Evolutionary conservation across 2,329 filamentous ascomycete genomes (phyloP).

Genomic region (Paecilomyces sp.): DNA sequence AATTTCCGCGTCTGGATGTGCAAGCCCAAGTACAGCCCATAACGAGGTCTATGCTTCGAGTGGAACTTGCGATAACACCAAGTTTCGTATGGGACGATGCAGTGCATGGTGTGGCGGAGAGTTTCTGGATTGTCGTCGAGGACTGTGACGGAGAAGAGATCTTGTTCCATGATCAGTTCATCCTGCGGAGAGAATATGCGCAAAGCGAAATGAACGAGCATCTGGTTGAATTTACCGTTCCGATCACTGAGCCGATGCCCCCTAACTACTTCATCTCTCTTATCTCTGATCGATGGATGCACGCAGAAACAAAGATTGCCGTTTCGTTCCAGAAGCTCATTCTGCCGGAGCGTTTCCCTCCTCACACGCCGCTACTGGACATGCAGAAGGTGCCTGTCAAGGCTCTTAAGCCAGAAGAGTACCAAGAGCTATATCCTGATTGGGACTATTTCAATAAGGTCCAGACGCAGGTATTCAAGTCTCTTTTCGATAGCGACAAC

Average conservation of each 20-base stretch:
- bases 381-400: conserved; percentile 85
- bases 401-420: conserved; percentile 80
- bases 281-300: conserved; percentile 96
- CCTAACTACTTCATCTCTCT: conserved; percentile 98
- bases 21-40: conserved; percentile 92
- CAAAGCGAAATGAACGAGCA: conserved; percentile 83
- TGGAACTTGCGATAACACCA: conserved; percentile 85
- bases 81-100: conserved; percentile 94
- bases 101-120: conserved; percentile 80
- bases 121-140: conserved; percentile 95
- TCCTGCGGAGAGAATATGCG: conserved; percentile 85
- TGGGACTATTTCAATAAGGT: conserved; percentile 94
- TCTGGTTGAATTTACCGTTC: conserved; percentile 89
- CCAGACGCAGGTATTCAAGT: conserved; percentile 95
- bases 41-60: conserved; percentile 83
- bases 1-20: conserved; percentile 88
- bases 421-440: conserved; percentile 69
- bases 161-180: conserved; percentile 87
- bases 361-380: conserved; percentile 86
- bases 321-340: conserved; percentile 94
- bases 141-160: conserved; percentile 97
- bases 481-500: conserved; percentile 81
- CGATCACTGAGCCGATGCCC: conserved; percentile 95
- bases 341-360: conserved; percentile 88
- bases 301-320: conserved; percentile 86